Percentiles rank a stretch among this genome's conserved stretches.
Conservation (phyloP, 2,329 filamentous ascomycete genomes). For the Trichoderma atrobrunneum region DNA sequence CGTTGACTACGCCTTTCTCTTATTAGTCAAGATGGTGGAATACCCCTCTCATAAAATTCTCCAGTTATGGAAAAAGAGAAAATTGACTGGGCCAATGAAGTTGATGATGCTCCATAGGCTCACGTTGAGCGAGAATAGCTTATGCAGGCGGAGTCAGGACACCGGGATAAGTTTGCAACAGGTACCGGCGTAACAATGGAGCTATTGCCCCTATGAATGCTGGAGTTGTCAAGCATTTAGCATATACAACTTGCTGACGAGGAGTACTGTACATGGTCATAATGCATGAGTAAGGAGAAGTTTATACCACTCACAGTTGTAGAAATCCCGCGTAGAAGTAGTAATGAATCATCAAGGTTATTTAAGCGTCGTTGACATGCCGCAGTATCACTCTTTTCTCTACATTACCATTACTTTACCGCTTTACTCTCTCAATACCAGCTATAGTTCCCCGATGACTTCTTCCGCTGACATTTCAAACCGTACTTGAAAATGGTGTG, state of each 20-base stretch:
- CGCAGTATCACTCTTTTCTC: background rate
- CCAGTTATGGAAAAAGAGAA: slow-evolving; percentile 37
- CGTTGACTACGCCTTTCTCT: background rate
- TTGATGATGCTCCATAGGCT: slow-evolving; percentile 31
- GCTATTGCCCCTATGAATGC: background rate
- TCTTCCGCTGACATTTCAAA: slow-evolving; percentile 30
- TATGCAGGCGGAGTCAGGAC: background rate
- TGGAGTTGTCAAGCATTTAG: background rate
- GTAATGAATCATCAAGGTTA: background rate
- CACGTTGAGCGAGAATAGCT: slow-evolving; percentile 28
- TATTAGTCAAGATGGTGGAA: slow-evolving; percentile 38
- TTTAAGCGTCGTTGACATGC: background rate
- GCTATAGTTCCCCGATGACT: slow-evolving; percentile 36
- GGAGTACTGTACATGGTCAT: background rate
- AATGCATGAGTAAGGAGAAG: background rate
- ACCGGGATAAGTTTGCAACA: background rate
- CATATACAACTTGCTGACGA: background rate
- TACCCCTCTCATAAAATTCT: slow-evolving; percentile 32
- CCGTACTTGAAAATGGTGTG: slow-evolving; percentile 35
- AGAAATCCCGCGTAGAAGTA: background rate
- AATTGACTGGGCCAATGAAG: slow-evolving; percentile 38
- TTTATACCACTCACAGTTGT: background rate
- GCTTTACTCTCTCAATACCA: background rate
- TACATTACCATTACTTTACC: background rate
- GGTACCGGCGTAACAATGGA: background rate